Percentiles rank a stretch among this genome's conserved stretches.
Evolutionary conservation across 148 eudicot species (phyloP).

Genomic region (Rhododendron simsii): DNA sequence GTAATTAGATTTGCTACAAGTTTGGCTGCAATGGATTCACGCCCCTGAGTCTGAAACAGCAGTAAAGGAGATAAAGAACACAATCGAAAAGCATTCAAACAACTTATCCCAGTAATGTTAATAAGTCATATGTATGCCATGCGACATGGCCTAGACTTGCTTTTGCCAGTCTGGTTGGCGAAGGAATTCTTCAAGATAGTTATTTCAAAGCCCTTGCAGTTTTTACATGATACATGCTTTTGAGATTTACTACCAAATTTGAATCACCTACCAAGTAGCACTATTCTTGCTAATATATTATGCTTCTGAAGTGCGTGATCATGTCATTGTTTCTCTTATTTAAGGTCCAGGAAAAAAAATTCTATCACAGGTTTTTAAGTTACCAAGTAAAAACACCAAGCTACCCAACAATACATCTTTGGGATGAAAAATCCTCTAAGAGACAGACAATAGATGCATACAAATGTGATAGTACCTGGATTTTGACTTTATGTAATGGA

Average conservation of each 20-base stretch:
- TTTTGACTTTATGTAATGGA: background rate
- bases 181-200: background rate
- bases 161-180: background rate
- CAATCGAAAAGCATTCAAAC: background rate
- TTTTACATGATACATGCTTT: background rate
- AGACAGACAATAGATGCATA: background rate
- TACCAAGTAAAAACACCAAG: background rate
- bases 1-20: constrained; percentile 85
- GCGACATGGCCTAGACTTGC: background rate
- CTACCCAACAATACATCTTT: background rate
- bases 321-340: background rate
- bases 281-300: background rate
- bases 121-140: background rate
- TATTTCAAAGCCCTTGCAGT: background rate
- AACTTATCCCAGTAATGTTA: background rate
- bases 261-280: background rate
- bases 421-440: background rate
- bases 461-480: background rate
- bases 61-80: background rate
- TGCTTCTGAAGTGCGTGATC: background rate
- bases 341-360: background rate
- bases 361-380: background rate
- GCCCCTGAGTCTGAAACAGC: constrained; percentile 80
- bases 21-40: constrained; percentile 94
- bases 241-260: background rate